Base-by-base conservation (phyloP, 2,329 filamentous ascomycete species). In the Juglanconis oblonga region DNA sequence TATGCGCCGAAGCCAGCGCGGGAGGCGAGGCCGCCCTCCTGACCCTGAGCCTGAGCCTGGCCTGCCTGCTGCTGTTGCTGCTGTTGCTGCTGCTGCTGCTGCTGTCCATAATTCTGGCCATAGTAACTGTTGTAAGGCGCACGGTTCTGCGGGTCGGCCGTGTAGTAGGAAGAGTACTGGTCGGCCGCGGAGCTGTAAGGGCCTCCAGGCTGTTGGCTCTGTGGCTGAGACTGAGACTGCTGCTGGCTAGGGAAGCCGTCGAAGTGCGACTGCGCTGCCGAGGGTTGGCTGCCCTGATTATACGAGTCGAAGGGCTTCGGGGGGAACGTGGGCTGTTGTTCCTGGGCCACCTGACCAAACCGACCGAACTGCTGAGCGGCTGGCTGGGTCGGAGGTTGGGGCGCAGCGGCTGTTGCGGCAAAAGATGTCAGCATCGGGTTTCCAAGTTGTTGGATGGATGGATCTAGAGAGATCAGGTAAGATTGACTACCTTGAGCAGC, bases 301-400 rank as follows among this genome's bases (percentile, higher is more conserved):
- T 92, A 98, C 0, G 91, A 85, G 71, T 97, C 94, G 74, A 92
- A 93, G 2, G 89, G 86, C 79, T 98, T 97, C 74, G 92, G 89
- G 4, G 81, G 77, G 58, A 84, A 79, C 24, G 84, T 79, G 48
- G 85, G 77, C 31, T 81, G 76, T 29, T 81, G 76, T 58, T 92
- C 89, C 59, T 87, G 87, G 38, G 81, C 74, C 56, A 81, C 71
- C 69, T 89, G 88, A 53, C 82, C 85, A 69, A 88, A 93, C 59
- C 90, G 87, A 60, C 84, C 85, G 68, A 87, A 93, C 68, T 89
- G 86, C 70, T 86, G 85, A 68, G 84, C 81, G 69, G 80, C 82
- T n/a, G 62, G 62, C 62, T 79, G 79, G 62, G 78, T 79, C 67
- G 81, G 81, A 68, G 77, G 81, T 77, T 82, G 84, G 64, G 76